These are phyloP conservation scores for Choanephora cucurbitarum DNA, from an alignment of 371 early-diverging fungal species.

Conservation along the genomic window DNA sequence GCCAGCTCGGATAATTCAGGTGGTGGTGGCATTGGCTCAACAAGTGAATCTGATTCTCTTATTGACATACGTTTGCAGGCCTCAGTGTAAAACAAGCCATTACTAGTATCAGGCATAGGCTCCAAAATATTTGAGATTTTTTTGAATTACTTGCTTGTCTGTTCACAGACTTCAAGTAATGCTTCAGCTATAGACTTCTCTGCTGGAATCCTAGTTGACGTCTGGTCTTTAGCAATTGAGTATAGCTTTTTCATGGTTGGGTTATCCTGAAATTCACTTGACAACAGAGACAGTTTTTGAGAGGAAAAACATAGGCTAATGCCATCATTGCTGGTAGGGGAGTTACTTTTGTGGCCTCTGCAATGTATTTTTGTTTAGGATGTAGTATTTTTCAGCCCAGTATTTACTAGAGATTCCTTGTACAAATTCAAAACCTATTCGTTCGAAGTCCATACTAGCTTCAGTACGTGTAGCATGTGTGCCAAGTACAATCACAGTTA, in stretches of 20 bases:
- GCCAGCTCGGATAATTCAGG: slow-evolving; percentile 17
- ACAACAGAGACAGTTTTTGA: slow-evolving; percentile 18
- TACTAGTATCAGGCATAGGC: slow-evolving; percentile 20
- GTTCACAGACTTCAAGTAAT: slow-evolving; percentile 21
- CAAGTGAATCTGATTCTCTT: slow-evolving; percentile 17
- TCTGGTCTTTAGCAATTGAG: slow-evolving; percentile 18
- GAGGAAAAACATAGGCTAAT: slow-evolving; percentile 16
- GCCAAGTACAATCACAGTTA: slow-evolving; percentile 20
- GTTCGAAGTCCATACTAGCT: slow-evolving; percentile 12
- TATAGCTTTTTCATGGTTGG: slow-evolving; percentile 16
- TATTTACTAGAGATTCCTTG: slow-evolving; percentile 18
- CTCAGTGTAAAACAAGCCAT: slow-evolving; percentile 20
- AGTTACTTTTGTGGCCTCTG: slow-evolving; percentile 15
- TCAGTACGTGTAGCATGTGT: slow-evolving; percentile 15
- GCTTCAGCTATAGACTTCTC: slow-evolving; percentile 18
- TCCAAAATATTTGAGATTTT: slow-evolving; percentile 19
- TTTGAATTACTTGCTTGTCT: slow-evolving; percentile 21
- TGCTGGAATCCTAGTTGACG: slow-evolving; percentile 10
- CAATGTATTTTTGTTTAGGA: slow-evolving; percentile 17
- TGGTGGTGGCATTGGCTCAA: slow-evolving; percentile 26
- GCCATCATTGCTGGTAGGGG: slow-evolving; percentile 20
- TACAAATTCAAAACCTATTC: slow-evolving; percentile 8
- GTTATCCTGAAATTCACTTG: slow-evolving; percentile 21
- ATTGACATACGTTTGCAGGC: slow-evolving; percentile 19
- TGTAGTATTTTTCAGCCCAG: slow-evolving; percentile 22